Percentiles rank a stretch among this genome's conserved stretches.
Conservation (phyloP, 345 rosid species). For the Bretschneidera sinensis region DNA sequence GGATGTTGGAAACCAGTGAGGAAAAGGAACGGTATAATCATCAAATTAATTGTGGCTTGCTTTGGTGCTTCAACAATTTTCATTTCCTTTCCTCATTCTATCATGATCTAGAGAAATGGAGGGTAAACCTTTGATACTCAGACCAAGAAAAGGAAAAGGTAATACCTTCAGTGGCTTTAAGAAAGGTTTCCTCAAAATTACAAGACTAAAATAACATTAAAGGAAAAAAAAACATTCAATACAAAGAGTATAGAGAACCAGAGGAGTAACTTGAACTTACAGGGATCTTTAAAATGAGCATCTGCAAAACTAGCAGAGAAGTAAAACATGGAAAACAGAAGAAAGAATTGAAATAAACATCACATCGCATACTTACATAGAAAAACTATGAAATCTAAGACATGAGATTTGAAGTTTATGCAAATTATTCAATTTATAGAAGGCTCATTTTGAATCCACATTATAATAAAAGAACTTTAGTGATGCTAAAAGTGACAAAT, state of each 20-base stretch:
- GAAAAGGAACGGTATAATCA: too few relatives aligned
- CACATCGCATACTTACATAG: neutral
- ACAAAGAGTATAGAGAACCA: slow-evolving; percentile 12
- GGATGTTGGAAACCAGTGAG: too few relatives aligned
- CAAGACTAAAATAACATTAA: neutral
- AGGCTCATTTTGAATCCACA: neutral
- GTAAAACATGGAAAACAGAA: slow-evolving; percentile 8
- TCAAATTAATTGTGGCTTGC: neutral
- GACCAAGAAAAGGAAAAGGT: neutral
- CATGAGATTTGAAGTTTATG: neutral
- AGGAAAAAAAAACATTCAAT: neutral
- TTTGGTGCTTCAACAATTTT: neutral
- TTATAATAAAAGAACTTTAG: neutral
- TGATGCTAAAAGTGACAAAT: too few relatives aligned
- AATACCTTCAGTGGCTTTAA: slow-evolving; percentile 5
- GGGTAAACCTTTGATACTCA: neutral
- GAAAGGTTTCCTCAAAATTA: slow-evolving; percentile 7
- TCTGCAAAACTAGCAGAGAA: slow-evolving; percentile 58
- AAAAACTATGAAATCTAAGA: neutral
- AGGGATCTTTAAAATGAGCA: slow-evolving; percentile 62
- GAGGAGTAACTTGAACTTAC: slow-evolving; percentile 49
- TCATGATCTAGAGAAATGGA: neutral
- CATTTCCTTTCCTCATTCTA: neutral
- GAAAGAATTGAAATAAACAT: neutral
- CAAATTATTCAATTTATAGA: too few relatives aligned